Evolutionary conservation across 106 monocot genomes (phyloP).

Genomic region (Narthecium ossifragum): DNA sequence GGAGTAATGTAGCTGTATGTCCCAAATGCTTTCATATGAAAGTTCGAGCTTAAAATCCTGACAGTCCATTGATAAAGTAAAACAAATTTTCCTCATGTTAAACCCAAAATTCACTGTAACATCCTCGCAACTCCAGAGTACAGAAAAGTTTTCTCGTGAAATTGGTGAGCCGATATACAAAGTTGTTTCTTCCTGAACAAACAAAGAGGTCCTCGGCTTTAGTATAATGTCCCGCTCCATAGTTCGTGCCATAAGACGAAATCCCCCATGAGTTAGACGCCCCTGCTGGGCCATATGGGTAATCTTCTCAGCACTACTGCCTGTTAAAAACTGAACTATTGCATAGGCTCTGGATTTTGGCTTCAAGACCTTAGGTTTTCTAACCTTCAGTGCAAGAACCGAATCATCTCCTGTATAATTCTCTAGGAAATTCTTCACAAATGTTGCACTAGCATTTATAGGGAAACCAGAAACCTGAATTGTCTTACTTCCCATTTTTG

Average conservation of each 20-base stretch:
- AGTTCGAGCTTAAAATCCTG: slow-evolving; percentile 62
- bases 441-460: slow-evolving; percentile 17
- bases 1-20: slow-evolving; percentile 50
- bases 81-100: slow-evolving; percentile 56
- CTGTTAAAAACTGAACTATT: slow-evolving; percentile 59
- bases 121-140: slow-evolving; percentile 28
- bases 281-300: neutral
- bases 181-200: slow-evolving; percentile 21
- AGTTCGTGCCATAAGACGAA: slow-evolving; percentile 17
- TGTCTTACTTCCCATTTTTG: slow-evolving; percentile 43
- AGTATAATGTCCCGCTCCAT: slow-evolving; percentile 61
- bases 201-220: slow-evolving; percentile 37
- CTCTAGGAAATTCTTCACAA: slow-evolving; percentile 51
- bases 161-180: slow-evolving; percentile 59
- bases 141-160: slow-evolving; percentile 28
- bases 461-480: slow-evolving; percentile 50
- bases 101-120: slow-evolving; percentile 57
- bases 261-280: neutral
- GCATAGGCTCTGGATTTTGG: slow-evolving; percentile 34
- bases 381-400: slow-evolving; percentile 60
- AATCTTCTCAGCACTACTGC: slow-evolving; percentile 23
- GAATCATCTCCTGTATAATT: slow-evolving; percentile 28
- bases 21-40: slow-evolving; percentile 86
- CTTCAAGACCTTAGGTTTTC: slow-evolving; percentile 31
- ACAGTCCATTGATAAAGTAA: slow-evolving; percentile 23